Base-by-base conservation (phyloP, 169 alveolate species). In the Plasmodium chabaudi region DNA sequence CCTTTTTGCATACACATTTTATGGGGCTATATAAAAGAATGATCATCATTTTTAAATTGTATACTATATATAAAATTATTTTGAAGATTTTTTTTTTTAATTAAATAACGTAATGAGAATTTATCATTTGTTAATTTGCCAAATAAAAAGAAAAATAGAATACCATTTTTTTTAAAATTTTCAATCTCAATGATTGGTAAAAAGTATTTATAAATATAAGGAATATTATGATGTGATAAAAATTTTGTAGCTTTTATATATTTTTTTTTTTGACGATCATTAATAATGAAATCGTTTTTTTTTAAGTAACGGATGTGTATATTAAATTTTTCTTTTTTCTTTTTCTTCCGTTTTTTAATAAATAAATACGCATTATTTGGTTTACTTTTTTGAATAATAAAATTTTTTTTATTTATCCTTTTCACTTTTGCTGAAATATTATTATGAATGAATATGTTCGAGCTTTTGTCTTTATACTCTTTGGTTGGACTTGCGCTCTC, bases 321-420 rank as follows among this genome's bases (percentile, higher is more conserved):
- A 27, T 79, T 13, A 70, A 79, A 79, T 19, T 79, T 79, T 65
- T 79, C 89, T 46, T 47, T 79, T 65, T 79, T 79, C 53, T 79
- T 79, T 67, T 79, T 79, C 44, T 69, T 79, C 27, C 89, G 51
- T 23, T 79, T 79, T 60, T 65, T 64, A n/a, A 79, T 79, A 17
- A 79, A 39, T 34, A 79, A 47, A 23, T 65, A 79, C 9, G 64
- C 19, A 46, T 70, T 56, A n/a, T 64, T 63, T 34, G 19, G 3
- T 23, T 19, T 23, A 4, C 0, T 23, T 23, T 51, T 51, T 51
- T 12, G 9, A 51, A 15, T 57, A 57, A 4, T 4, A 9, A 79
- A 42, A 67, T 51, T 55, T 13, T 60, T 49, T 55, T 23, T 69
- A 9, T 67, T 65, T 12, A 79, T 34, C 34, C 89, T 64, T n/a